A percentile compares a stretch with the other conserved stretches of the same genome.
Conservation (phyloP, 2,329 filamentous ascomycete species). For the Dothideomycetes sp. region DNA sequence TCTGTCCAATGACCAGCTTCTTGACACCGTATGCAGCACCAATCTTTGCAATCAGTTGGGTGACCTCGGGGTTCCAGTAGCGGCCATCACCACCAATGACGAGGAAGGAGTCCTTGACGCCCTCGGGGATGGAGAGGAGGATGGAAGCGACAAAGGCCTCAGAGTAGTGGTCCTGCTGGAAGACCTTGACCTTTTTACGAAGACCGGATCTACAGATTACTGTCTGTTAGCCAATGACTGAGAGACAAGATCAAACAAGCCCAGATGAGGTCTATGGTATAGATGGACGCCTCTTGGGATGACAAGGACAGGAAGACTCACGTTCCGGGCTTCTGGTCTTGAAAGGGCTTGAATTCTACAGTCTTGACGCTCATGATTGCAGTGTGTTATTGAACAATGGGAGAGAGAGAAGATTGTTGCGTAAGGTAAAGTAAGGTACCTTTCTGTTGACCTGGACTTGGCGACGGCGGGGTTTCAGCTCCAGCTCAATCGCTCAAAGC, state of each 20-base stretch:
- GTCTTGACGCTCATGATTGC: slow-evolving; percentile 61
- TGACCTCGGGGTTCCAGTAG: slow-evolving; percentile 93
- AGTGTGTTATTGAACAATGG: slow-evolving; percentile 1
- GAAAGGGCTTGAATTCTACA: slow-evolving; percentile 73
- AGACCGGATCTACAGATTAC: slow-evolving; percentile 82
- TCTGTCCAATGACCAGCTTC: slow-evolving; percentile 93
- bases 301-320: slow-evolving; percentile 43
- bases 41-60: slow-evolving; percentile 95
- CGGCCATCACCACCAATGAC: slow-evolving; percentile 97
- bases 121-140: slow-evolving; percentile 91
- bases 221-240: slow-evolving; percentile 19
- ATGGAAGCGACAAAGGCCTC: slow-evolving; percentile 93
- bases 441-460: not conserved
- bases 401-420: not conserved
- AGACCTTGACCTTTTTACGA: slow-evolving; percentile 97
- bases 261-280: no score
- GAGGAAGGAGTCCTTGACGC: slow-evolving; percentile 74
- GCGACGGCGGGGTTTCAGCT: not conserved
- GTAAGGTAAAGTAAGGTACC: not conserved
- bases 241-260: not conserved
- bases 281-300: no score
- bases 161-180: slow-evolving; percentile 90
- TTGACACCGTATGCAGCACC: slow-evolving; percentile 94
- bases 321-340: slow-evolving; percentile 98
- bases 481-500: not conserved